Percentiles rank a stretch among this genome's conserved stretches.
Conservation (phyloP, 2,329 filamentous ascomycete species). For the Fusarium zealandicum region DNA sequence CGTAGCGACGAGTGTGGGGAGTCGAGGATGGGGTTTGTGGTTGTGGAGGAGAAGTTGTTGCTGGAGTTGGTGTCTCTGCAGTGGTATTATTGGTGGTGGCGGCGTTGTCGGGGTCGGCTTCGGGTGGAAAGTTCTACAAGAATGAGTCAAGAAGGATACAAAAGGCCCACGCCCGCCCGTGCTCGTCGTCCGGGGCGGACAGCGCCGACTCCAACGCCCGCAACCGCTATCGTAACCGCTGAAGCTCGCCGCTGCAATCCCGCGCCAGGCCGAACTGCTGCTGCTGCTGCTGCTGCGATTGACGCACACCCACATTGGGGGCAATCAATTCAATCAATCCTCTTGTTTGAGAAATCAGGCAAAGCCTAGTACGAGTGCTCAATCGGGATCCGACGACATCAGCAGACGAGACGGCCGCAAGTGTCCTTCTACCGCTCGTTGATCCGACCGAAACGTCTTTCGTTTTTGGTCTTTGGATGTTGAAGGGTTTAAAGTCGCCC, state of each 20-base stretch:
- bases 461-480: conserved; percentile 18
- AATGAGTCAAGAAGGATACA: conserved; percentile 52
- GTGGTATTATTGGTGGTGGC: conserved; percentile 32
- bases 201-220: conserved; percentile 31
- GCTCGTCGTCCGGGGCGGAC: conserved; percentile 26
- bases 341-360: conserved; percentile 8
- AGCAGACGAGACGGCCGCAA: conserved; percentile 7
- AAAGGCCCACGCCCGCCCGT: conserved; percentile 43
- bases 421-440: conserved; percentile 21
- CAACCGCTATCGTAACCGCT: conserved; percentile 32
- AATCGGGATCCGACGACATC: conserved; percentile 9
- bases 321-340: background rate
- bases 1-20: conserved; percentile 31
- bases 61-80: conserved; percentile 24
- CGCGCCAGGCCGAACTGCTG: conserved; percentile 37
- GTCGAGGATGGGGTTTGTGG: conserved; percentile 7
- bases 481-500: conserved; percentile 29
- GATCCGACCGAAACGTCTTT: conserved; percentile 18
- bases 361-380: conserved; percentile 2
- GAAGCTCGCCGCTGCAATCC: conserved; percentile 26
- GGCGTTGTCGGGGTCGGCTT: no score
- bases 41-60: conserved; percentile 33
- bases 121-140: conserved; percentile 56
- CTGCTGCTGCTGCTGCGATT: conserved; percentile 24
- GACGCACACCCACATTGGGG: conserved; percentile 35